phyloP scores from a whole-genome alignment of 2,329 filamentous ascomycete genomes.

The Fusarium piperis region DNA sequence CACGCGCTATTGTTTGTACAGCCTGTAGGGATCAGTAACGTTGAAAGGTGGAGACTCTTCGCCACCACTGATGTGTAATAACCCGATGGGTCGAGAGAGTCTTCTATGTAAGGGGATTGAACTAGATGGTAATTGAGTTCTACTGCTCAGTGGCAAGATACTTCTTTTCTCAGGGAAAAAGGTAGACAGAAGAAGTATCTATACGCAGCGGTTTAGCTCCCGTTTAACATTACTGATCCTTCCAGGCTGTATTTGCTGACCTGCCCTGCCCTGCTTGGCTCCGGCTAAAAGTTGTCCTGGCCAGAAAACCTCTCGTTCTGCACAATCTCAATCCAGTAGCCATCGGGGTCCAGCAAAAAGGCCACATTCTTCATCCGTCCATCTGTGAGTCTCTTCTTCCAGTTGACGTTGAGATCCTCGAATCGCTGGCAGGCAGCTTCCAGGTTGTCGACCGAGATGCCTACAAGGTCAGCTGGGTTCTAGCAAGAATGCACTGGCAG shows the following conservation, averaged over 20 bases:
- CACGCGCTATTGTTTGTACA: not conserved
- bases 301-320: constrained; percentile 78
- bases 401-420: constrained; percentile 81
- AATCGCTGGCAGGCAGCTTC: constrained; percentile 87
- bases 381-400: constrained; percentile 96
- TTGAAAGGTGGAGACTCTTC: no score
- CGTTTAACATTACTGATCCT: no score
- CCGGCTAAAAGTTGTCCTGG: constrained; percentile 60
- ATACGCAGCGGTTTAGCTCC: no score
- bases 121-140: no score
- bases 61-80: no score
- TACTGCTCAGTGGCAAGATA: no score
- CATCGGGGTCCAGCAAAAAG: constrained; percentile 88
- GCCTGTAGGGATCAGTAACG: no score
- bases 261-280: not conserved
- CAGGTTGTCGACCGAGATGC: constrained; percentile 86
- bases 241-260: no score
- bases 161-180: no score
- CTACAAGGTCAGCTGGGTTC: constrained; percentile 52
- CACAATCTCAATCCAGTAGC: constrained; percentile 83
- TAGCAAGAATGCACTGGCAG: not conserved
- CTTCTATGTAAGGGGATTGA: no score
- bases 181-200: no score
- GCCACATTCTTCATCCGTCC: constrained; percentile 94
- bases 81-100: no score